phyloP scores from a whole-genome alignment of 176 grass and related monocot species.

The Alloteropsis semialata region DNA sequence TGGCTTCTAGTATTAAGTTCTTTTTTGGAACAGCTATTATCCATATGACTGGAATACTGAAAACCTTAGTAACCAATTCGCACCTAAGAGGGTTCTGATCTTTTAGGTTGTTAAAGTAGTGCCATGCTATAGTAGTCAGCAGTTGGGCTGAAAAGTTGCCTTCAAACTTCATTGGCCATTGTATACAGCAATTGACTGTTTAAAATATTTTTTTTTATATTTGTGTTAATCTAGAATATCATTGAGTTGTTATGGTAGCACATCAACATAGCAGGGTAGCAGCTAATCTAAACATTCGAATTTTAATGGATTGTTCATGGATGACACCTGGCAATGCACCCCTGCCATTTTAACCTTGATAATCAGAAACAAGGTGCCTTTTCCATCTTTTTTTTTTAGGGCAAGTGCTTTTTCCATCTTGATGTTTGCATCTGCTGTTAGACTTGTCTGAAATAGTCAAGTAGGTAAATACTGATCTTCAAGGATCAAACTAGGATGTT shows the following conservation, averaged over 20 bases:
- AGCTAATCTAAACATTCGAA: not conserved
- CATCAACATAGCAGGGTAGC: not conserved
- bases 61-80: slow-evolving; percentile 8
- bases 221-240: not conserved
- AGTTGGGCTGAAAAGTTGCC: not conserved
- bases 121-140: not conserved
- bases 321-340: not conserved
- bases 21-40: too few relatives aligned
- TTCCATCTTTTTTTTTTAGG: too few relatives aligned
- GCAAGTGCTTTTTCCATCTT: too few relatives aligned
- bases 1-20: not conserved
- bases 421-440: not conserved
- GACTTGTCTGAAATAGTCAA: slow-evolving; percentile 13
- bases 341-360: not conserved
- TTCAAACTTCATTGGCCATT: not conserved
- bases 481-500: not conserved
- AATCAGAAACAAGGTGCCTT: not conserved
- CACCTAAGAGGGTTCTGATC: not conserved
- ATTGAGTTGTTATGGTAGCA: not conserved
- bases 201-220: not conserved
- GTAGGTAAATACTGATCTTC: slow-evolving; percentile 6
- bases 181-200: not conserved
- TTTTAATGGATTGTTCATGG: not conserved
- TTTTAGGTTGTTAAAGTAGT: not conserved
- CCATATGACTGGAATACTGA: not conserved